Conservation (phyloP, 75 land plant species). For the Picea sitchensis region DNA sequence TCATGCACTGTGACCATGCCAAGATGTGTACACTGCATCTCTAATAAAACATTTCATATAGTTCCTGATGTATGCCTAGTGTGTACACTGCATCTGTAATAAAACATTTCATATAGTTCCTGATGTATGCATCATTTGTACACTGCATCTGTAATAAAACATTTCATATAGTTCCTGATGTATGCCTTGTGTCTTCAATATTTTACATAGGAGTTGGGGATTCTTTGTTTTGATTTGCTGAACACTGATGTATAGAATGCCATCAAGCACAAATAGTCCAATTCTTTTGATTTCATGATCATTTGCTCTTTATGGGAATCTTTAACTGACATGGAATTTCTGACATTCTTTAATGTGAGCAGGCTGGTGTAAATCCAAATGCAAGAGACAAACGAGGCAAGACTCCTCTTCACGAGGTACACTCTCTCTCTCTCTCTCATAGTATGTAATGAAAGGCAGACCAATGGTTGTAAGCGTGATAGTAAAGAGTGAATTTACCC, state of each 20-base stretch:
- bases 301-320: not conserved
- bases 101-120: no score
- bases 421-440: slow-evolving; percentile 4
- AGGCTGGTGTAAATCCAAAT: slow-evolving; percentile 31
- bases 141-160: not conserved
- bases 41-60: no score
- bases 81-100: not conserved
- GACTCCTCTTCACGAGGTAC: slow-evolving; percentile 47
- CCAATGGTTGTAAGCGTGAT: not conserved
- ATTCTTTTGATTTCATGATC: not conserved
- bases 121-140: not conserved
- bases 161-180: not conserved
- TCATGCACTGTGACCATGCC: not conserved
- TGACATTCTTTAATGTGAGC: slow-evolving; percentile 9
- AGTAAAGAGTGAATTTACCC: no score
- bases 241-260: not conserved
- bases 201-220: not conserved
- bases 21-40: not conserved
- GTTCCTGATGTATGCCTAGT: not conserved
- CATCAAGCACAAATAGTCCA: not conserved
- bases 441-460: not conserved
- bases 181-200: not conserved
- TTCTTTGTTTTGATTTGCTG: not conserved
- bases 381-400: slow-evolving; percentile 34
- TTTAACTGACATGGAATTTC: not conserved